Conservation (phyloP, 1,284 basidiomycete species). For the Naganishia sp. region DNA sequence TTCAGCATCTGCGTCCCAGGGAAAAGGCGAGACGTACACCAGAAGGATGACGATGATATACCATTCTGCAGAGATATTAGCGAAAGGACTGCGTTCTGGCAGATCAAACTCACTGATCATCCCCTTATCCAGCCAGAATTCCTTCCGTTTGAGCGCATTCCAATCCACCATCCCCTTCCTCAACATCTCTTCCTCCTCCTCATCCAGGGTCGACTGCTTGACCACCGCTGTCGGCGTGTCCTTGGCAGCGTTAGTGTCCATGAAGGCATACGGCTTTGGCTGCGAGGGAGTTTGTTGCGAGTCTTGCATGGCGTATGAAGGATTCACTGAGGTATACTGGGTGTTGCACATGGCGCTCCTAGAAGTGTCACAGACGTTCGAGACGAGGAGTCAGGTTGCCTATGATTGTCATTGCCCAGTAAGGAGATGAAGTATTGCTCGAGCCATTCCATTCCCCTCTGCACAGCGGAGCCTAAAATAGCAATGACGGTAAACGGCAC, state of each 20-base stretch:
- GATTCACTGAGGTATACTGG: background rate
- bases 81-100: background rate
- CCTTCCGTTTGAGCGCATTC: constrained; percentile 20
- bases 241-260: background rate
- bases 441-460: background rate
- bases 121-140: constrained; percentile 4
- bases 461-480: constrained; percentile 17
- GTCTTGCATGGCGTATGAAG: too few relatives aligned
- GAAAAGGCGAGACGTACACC: background rate
- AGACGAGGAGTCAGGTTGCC: background rate
- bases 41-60: constrained; percentile 21
- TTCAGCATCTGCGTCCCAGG: background rate
- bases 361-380: too few relatives aligned
- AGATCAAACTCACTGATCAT: constrained; percentile 20
- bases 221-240: background rate
- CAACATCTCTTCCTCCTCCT: constrained; percentile 26
- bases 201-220: constrained; percentile 11
- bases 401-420: background rate
- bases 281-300: too few relatives aligned
- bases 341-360: background rate
- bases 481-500: background rate
- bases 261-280: background rate
- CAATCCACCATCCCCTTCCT: constrained; percentile 21
- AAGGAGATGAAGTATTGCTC: background rate
- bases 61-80: constrained; percentile 8